A percentile compares a stretch with the other conserved stretches of the same genome.
These are phyloP conservation scores for Pythium insidiosum DNA, from an alignment of 352 stramenopile species.

Conservation along the genomic window DNA sequence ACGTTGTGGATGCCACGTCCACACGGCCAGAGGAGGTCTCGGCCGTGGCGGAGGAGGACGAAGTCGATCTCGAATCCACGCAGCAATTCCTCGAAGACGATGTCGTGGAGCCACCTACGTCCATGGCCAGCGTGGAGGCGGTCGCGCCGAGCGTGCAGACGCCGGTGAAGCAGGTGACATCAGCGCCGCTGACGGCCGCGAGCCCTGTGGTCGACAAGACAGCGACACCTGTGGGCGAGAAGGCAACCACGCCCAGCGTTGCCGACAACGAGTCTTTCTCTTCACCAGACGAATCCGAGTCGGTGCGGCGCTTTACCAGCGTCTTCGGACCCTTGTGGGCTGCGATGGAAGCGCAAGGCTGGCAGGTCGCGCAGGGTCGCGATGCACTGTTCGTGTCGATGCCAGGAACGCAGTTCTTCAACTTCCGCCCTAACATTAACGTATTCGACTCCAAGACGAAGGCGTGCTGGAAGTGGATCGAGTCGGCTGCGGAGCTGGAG, in stretches of 20 bases:
- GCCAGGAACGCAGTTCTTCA: conserved; percentile 73
- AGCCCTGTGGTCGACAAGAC: too few relatives aligned
- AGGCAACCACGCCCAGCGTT: neutral
- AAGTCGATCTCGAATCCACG: conserved; percentile 24
- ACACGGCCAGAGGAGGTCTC: too few relatives aligned
- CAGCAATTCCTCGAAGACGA: conserved; percentile 32
- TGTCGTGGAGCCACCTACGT: too few relatives aligned
- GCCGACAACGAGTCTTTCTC: conserved; percentile 1
- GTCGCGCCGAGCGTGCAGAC: too few relatives aligned
- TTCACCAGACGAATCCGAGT: conserved; percentile 10
- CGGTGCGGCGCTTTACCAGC: conserved; percentile 32
- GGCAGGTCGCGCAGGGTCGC: conserved; percentile 48
- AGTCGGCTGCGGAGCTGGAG: conserved; percentile 20
- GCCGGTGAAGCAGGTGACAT: neutral
- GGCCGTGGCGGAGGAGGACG: neutral
- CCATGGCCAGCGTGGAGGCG: neutral
- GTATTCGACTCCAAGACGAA: conserved; percentile 74
- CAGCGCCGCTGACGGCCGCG: neutral
- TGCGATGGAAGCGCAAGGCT: conserved; percentile 40
- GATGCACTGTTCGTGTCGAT: conserved; percentile 69
- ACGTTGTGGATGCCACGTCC: too few relatives aligned
- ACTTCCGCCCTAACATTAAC: conserved; percentile 78
- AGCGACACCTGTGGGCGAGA: too few relatives aligned
- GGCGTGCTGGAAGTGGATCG: conserved; percentile 75
- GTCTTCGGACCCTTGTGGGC: conserved; percentile 36